A percentile compares a stretch with the other conserved stretches of the same genome.
phyloP scores from a whole-genome alignment of 2,329 filamentous ascomycete species.

The Pezicula radicicola region DNA sequence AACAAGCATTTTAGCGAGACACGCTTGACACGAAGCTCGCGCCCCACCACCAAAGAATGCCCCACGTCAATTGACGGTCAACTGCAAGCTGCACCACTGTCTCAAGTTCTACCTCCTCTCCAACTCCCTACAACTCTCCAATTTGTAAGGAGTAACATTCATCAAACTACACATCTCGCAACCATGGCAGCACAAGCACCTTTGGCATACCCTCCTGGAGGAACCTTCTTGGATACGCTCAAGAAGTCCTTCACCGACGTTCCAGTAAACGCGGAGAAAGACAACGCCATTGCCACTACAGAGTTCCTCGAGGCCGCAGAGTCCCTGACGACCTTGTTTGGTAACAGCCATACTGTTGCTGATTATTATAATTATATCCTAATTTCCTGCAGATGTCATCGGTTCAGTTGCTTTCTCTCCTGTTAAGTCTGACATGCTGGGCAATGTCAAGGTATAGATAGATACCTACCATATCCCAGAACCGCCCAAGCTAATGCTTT shows the following conservation, averaged over 20 bases:
- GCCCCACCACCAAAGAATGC: neutral
- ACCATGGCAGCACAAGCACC: constrained; percentile 19
- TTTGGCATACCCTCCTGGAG: constrained; percentile 25
- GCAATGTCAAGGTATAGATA: constrained; percentile 82
- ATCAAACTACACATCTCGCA: neutral
- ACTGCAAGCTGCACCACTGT: neutral
- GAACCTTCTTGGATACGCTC: constrained; percentile 81
- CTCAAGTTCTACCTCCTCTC: neutral
- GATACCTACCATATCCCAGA: neutral
- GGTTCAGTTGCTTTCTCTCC: constrained; percentile 77
- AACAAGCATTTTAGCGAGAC: constrained; percentile 1
- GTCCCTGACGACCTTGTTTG: constrained; percentile 82
- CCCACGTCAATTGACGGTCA: neutral
- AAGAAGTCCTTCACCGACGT: constrained; percentile 84
- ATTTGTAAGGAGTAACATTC: too few species aligned
- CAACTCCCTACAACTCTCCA: neutral
- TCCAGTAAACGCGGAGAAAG: constrained; percentile 67
- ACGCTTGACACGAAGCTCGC: neutral
- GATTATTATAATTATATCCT: neutral
- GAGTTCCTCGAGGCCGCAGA: constrained; percentile 92
- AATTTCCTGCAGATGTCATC: constrained; percentile 48
- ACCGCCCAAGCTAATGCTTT: constrained; percentile 2
- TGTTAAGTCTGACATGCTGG: constrained; percentile 87
- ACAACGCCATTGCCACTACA: constrained; percentile 75
- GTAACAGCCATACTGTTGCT: constrained; percentile 41